Evolutionary conservation across 176 grass and related monocot species (phyloP), one percentile per base, ranked within the genome.

Genomic region (Aegilops bicornis): DNA sequence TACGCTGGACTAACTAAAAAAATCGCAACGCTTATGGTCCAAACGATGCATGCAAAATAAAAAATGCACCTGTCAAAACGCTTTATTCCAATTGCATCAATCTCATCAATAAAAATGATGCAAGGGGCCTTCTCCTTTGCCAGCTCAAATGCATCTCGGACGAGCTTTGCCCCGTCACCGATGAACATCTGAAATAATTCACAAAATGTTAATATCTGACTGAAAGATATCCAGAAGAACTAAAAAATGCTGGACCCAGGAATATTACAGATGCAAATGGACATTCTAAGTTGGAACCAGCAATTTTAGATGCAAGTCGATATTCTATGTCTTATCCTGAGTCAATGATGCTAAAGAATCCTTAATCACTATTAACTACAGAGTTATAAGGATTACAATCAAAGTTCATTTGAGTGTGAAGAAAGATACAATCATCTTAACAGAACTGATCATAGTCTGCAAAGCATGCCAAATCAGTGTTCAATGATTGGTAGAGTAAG

Each of bases 31-130:
- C 64, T 82, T 48, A 35, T 13, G 12, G 43, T 50, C 64, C 71
- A 8, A 82, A 25, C 39, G 14, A 45, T n/a, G 64, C 52, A 50
- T 63, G 59, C n/a, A 50, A 42, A 84, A 79, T 11, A 23, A 62
- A 45, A 45, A 79, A 78, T 25, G 13, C 73, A 97, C 94, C 89
- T 93, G 75, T 92, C 89, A 79, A 93, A 97, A 81, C 89, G 89
- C 64, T 97, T 97, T 25, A 89, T 92, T 78, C 94, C 94, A 82
- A 97, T 97, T 33, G 94, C 91, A 87, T 97, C 91, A 58, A 97
- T 93, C 86, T 93, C 91, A 85, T 97, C 94, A 39, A 97, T 97
- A 77, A 97, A 93, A 42, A 97, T 97, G 64, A 97, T 92, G 79
- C 91, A 97, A 10, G 94, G 94, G 59, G 94, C n/a, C 77, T 93